Base-by-base conservation (phyloP, 805 yeast genomes). In the Kluyveromyces nonfermentans region DNA sequence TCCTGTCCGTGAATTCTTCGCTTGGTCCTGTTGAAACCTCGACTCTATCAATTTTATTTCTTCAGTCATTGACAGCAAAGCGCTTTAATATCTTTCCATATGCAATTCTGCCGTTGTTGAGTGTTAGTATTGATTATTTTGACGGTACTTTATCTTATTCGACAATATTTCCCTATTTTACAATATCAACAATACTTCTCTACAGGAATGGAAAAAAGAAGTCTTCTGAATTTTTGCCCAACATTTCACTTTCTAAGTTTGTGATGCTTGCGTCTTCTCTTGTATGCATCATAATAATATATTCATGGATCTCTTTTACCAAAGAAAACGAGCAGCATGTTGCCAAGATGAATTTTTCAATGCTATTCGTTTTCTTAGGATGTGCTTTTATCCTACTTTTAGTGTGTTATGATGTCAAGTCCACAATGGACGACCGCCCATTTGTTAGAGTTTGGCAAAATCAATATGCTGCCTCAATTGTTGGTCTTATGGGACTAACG, bases 401-500 rank as follows among this genome's bases (percentile, higher is more conserved):
- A 5, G 55, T 61, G 2, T 44, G 60, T 14, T 52, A 56, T 31
- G 64, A 62, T 49, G 30, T 41, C n/a, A 25, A 25, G 6, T 17
- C 22, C 18, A 37, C 37, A 10, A 16, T 37, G 17, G 42, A 41
- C 19, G 34, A 35, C 5, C 30, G 38, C n/a, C 34, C 31, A 14
- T n/a, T 30, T 36, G 38, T 17, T 19, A 43, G 20, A 43, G 49
- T 17, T 34, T 54, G 16, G 46, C 55, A 36, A 49, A 48, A 34
- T 33, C 38, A 35, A 2, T 55, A 50, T 33, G 47, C 53, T n/a
- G 50, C 55, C 7, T 42, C 56, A 4, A 25, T 42, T 2, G 48
- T 52, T 28, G 70, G 71, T 2, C 12, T 56, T 1, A 55, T 65
- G 44, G 55, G 71, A 2, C 50, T 65, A 2, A 39, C 63, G 14